Evolutionary conservation across 257 asterid species (phyloP), one percentile per base, ranked within the genome.

Genomic region (Solanum rostratum): DNA sequence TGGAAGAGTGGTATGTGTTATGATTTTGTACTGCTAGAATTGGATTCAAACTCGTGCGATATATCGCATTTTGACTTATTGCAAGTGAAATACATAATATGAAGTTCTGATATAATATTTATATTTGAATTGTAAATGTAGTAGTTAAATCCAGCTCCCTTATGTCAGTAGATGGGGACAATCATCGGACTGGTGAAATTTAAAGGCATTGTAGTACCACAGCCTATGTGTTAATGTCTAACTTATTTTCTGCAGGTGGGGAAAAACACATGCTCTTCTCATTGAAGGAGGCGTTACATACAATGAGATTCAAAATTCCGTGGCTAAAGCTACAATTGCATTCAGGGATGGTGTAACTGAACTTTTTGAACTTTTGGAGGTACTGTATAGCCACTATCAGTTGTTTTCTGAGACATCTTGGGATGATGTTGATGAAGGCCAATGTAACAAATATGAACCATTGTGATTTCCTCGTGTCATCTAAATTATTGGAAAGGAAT

Each of bases 281-380:
- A 86, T 95, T 84, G 98, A 95, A 90, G 99, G 98, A 70, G 97
- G 99, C 66, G 93, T 94, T 57, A 92, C 88, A 49, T 88, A 87
- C 70, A 91, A 79, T 84, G 97, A 93, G 39, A 94, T 95, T 86
- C 90, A 85, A 89, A 89, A 90, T 87, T 95, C 99, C 1, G 98
- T 95, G 86, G 91, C 93, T 65, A 88, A 92, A 43, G 91, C 99
- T 30, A 90, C 86, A 85, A 91, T 95, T 54, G 90, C 94, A 62
- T 94, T 95, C 69, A 89, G 99, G 87, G 98, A 95, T 81, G 99
- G 98, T 41, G 98, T 95, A 59, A 84, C 81, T 86, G 98, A 95
- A 91, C 97, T 95, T 59, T 91, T 95, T 87, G 98, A 95, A 89
- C 86, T 93, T 78, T 90, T 95, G 88, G 98, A 94, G 98, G 99